phyloP scores from a whole-genome alignment of 2,329 filamentous ascomycete genomes.

The Onygenales sp. region DNA sequence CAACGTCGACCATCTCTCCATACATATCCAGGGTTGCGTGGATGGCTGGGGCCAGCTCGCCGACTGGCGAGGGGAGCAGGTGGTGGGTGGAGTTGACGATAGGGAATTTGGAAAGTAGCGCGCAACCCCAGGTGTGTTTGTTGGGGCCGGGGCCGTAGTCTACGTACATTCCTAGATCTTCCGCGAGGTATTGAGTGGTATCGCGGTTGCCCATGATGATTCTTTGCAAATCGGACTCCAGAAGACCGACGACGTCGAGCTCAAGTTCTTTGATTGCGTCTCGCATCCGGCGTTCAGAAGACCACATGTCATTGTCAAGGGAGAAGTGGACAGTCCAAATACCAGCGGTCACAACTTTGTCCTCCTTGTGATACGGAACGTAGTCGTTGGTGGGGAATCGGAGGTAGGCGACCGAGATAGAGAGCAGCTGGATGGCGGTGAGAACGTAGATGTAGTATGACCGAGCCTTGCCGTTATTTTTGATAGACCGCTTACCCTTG shows the following conservation, averaged over 20 bases:
- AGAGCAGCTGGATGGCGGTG: constrained; percentile 67
- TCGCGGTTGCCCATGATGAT: constrained; percentile 99
- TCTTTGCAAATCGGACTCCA: constrained; percentile 87
- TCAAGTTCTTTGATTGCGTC: constrained; percentile 89
- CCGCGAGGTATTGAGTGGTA: constrained; percentile 85
- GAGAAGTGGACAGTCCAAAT: constrained; percentile 99
- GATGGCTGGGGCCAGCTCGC: constrained; percentile 90
- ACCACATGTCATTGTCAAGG: constrained; percentile 98
- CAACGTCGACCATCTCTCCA: constrained; percentile 79
- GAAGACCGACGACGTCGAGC: constrained; percentile 88
- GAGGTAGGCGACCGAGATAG: constrained; percentile 70
- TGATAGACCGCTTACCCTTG: constrained; percentile 26
- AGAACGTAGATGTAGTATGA: constrained; percentile 65
- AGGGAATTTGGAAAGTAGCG: constrained; percentile 90
- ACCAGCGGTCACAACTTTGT: constrained; percentile 81
- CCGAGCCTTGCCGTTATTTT: constrained; percentile 41
- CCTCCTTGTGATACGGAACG: constrained; percentile 75
- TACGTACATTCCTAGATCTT: constrained; percentile 97
- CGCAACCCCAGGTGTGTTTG: constrained; percentile 96
- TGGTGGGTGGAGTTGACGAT: constrained; percentile 97
- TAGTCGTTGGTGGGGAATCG: constrained; percentile 93
- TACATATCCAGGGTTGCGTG: constrained; percentile 94
- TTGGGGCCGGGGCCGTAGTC: constrained; percentile 96
- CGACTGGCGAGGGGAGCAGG: constrained; percentile 82
- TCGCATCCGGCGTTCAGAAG: constrained; percentile 86